Conservation (phyloP, 148 eudicot species). For the Cornus suecica region DNA sequence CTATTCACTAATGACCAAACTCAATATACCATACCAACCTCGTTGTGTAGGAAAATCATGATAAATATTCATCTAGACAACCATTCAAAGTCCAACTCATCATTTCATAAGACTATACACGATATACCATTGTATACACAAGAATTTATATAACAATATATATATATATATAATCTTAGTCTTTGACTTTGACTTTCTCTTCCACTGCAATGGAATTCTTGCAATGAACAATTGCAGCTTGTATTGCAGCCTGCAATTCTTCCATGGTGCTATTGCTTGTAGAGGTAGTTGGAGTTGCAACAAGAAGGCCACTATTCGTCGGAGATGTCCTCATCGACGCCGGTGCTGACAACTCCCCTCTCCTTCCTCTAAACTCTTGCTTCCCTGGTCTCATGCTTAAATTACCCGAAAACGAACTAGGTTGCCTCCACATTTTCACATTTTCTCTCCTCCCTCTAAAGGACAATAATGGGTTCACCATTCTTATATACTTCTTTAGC, state of each 20-base stretch:
- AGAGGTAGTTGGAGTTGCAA: constrained; percentile 30
- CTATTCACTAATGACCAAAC: not conserved
- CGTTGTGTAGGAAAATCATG: not conserved
- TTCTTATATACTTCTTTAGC: constrained; percentile 45
- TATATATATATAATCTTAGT: not conserved
- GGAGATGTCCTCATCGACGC: constrained; percentile 78
- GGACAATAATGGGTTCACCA: constrained; percentile 46
- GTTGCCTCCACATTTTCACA: constrained; percentile 22
- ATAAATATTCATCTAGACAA: not conserved
- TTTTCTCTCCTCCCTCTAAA: constrained; percentile 21
- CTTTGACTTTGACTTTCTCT: constrained; percentile 22
- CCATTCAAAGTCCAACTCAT: not conserved
- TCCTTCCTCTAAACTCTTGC: constrained; percentile 31
- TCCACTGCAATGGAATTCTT: constrained; percentile 60
- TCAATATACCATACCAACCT: not conserved
- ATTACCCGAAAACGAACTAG: constrained; percentile 54
- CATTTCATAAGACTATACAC: not conserved
- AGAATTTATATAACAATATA: too few species aligned
- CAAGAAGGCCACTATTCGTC: constrained; percentile 42
- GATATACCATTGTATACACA: not conserved
- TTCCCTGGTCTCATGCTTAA: constrained; percentile 19
- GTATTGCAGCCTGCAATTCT: constrained; percentile 86
- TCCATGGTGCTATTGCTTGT: constrained; percentile 82
- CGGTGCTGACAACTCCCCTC: constrained; percentile 68
- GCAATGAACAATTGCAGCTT: constrained; percentile 93